Base-by-base conservation (phyloP, 208 protist genomes). In the Leishmania aethiopica region DNA sequence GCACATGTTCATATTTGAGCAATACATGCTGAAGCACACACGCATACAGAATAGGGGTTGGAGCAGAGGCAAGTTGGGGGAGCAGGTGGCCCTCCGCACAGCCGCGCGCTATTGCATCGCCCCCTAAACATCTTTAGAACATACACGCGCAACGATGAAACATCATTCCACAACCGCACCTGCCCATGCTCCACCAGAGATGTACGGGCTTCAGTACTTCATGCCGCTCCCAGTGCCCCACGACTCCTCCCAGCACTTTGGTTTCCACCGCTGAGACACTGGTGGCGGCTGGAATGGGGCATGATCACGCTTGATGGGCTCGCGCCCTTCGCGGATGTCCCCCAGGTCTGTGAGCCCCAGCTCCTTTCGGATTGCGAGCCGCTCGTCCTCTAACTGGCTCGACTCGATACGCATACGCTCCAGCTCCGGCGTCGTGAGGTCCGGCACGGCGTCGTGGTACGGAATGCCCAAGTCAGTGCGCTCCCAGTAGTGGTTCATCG, bases 201-300 rank as follows among this genome's bases (percentile, higher is more conserved):
- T 11, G 25, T 40, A 55, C 42, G 7, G 22, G 11, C 1, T 47
- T 83, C 72, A 84, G 81, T 88, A 87, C 42, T 83, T 75, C 73
- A 91, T 80, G 3, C 94, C 94, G 42, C 83, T 86, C 3, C 92
- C 93, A 4, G 95, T 95, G 10, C 95, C 95, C 95, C 95, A 97
- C 75, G 92, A 51, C 80, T 97, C 95, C 79, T 96, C 92, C 93
- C 93, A 97, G 86, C 90, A 96, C 84, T 96, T 96, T n/a, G 95
- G 95, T 79, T 95, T 93, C 92, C 93, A 97, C 40, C 93, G 90
- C n/a, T 89, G 84, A 2, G 92, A 96, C n/a, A 95, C 89, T 22
- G 95, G 93, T 5, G 95, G 95, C 1, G 94, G 90, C 74, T 95
- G 90, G 55, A 96, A 96, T 3, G 92, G 92, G 28, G 85, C 93